Percentiles rank a stretch among this genome's conserved stretches.
Evolutionary conservation across 805 yeast genomes (phyloP).

Genomic region (Hanseniaspora clermontiae): DNA sequence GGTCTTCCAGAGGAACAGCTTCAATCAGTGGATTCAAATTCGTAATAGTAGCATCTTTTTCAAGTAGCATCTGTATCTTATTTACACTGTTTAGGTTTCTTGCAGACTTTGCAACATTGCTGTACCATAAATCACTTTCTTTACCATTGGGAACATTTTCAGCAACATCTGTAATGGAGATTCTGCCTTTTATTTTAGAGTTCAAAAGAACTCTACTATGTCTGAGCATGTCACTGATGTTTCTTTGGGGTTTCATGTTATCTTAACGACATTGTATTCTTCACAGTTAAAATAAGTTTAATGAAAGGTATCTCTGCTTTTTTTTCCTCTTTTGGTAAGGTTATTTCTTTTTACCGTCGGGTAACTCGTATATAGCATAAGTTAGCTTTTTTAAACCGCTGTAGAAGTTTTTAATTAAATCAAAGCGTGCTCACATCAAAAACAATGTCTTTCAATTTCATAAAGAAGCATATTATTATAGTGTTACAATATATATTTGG

Average conservation of each 20-base stretch:
- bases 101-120: neutral
- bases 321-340: neutral
- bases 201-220: neutral
- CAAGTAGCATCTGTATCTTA: neutral
- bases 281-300: no score
- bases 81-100: neutral
- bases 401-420: no score
- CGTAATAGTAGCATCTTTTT: neutral
- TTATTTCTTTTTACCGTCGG: no score
- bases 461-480: no score
- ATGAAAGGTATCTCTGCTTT: no score
- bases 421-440: no score
- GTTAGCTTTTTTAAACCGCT: no score
- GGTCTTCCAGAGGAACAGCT: neutral
- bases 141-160: slow-evolving; percentile 4
- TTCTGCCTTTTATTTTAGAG: neutral
- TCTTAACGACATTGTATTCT: no score
- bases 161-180: neutral
- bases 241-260: neutral
- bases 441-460: no score
- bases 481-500: slow-evolving; percentile 26
- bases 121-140: slow-evolving; percentile 2
- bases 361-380: no score
- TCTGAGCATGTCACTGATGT: neutral
- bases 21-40: slow-evolving; percentile 3